These are phyloP conservation scores for Fusarium sp. DNA, from an alignment of 2,329 filamentous ascomycete genomes.

Conservation along the genomic window DNA sequence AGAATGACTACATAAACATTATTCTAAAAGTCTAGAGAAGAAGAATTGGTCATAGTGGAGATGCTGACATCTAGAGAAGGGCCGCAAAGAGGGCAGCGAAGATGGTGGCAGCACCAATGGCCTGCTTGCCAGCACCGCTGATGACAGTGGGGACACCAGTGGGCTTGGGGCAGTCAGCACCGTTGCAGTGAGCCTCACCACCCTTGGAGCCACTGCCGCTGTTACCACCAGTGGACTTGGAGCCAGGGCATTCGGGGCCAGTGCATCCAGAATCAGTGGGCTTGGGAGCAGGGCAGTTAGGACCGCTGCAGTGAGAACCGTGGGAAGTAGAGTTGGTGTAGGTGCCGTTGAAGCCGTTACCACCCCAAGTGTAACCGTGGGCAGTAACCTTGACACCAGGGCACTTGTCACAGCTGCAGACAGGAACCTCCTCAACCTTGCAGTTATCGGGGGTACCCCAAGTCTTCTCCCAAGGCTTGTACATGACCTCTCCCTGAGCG, in stretches of 20 bases:
- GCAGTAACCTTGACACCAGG: neutral
- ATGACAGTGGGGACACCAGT: slow-evolving; percentile 20
- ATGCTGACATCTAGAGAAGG: slow-evolving; percentile 25
- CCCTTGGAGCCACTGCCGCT: neutral
- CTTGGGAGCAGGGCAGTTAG: neutral
- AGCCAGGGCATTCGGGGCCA: neutral
- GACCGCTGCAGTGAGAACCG: neutral
- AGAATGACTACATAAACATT: neutral
- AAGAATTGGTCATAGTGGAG: neutral
- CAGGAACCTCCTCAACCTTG: slow-evolving; percentile 2
- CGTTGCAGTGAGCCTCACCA: neutral
- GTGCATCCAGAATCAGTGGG: neutral
- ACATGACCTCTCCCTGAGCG: slow-evolving; percentile 25
- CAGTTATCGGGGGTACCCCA: slow-evolving; percentile 16
- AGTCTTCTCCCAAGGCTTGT: slow-evolving; percentile 40
- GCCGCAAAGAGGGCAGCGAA: slow-evolving; percentile 36
- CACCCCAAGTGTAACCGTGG: neutral
- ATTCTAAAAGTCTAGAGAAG: neutral
- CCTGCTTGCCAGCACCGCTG: slow-evolving; percentile 35
- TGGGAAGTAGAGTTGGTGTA: neutral
- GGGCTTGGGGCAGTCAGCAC: neutral
- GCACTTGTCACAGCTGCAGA: slow-evolving; percentile 9
- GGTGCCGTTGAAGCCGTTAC: neutral
- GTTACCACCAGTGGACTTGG: neutral
- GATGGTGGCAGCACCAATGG: slow-evolving; percentile 28